Conservation (phyloP, 441 rosid genomes). For the Gossypium davidsonii region DNA sequence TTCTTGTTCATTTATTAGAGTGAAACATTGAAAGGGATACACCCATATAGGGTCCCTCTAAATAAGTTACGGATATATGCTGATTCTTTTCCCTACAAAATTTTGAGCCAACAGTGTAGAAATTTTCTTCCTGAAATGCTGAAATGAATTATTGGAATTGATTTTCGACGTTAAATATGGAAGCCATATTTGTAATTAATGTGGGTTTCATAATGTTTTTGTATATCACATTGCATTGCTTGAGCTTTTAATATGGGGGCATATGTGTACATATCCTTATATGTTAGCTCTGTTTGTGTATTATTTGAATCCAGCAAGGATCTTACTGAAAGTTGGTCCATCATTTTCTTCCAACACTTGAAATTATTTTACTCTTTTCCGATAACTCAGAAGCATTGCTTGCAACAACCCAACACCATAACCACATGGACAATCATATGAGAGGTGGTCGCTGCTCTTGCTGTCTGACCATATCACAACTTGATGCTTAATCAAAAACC, state of each 20-base stretch:
- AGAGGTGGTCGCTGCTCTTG: not conserved
- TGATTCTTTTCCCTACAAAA: slow-evolving; percentile 29
- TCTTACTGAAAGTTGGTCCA: not conserved
- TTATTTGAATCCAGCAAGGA: not conserved
- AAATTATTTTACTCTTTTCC: not conserved
- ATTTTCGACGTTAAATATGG: not conserved
- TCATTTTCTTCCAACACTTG: not conserved
- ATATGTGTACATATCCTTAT: not conserved
- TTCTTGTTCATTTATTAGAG: slow-evolving; percentile 49
- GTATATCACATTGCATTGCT: not conserved
- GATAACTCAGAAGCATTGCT: not conserved
- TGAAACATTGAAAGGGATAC: slow-evolving; percentile 50
- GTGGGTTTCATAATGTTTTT: not conserved
- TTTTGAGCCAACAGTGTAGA: slow-evolving; percentile 21
- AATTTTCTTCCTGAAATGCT: slow-evolving; percentile 16
- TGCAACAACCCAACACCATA: not conserved
- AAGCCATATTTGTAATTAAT: not conserved
- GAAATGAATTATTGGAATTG: slow-evolving; percentile 11
- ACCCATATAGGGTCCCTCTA: slow-evolving; percentile 61
- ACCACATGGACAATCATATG: not conserved
- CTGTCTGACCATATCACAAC: not conserved
- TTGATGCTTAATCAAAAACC: not conserved
- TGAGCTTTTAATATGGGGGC: not conserved
- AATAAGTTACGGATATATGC: slow-evolving; percentile 43
- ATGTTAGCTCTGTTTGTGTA: not conserved